Evolutionary conservation across 768 basidiomycete species (phyloP), one percentile per base, ranked within the genome.

Genomic region (Lactarius deliciosus): DNA sequence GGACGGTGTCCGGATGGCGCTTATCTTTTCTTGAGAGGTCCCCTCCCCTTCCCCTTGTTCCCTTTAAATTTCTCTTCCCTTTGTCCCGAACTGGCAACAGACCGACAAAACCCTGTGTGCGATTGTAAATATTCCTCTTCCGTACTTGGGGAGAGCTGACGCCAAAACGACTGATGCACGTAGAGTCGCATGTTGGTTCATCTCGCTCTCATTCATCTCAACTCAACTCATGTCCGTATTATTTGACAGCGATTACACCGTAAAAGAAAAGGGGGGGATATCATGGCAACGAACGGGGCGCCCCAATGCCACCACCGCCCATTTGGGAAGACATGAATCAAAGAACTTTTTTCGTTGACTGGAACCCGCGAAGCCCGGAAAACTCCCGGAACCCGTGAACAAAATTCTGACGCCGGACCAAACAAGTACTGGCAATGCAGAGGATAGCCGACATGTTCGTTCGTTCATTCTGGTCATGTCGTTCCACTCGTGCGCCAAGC

Each of bases 211-310:
- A 45, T 45, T 45, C 20, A n/a, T 45, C 9, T 22, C 45, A 22
- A 11, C 22, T 7, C 13, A 7, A 53, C 5, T 25, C 50, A 53
- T 53, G 22, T 28, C 50, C 47, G 47, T 11, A 9, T 22, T 50
- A 22, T 34, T 34, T 34, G 34, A 34, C 34, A 34, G 34, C 8
- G 34, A 34, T 9, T 34, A 38, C 36, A 11, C 36, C 36, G 36
- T 38, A 13, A 38, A 38, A 38, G 10, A 38, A 25, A 28, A 6
- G 22, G 50, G 50, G 50, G 25, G 25, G 13, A 47, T 5, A 22
- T 47, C n/a, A 53, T 53, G 50, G 50, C 50, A 53, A 53, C 50
- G 13, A 53, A 53, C 50, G 13, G 22, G 50, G 50, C 50, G 50
- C 50, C 50, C 22, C 22, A 25, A 5, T 53, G 50, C 50, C 25